A percentile compares a stretch with the other conserved stretches of the same genome.
These are phyloP conservation scores for Yamadazyma membranifaciens DNA, from an alignment of 1,139 yeast species.

Conservation along the genomic window DNA sequence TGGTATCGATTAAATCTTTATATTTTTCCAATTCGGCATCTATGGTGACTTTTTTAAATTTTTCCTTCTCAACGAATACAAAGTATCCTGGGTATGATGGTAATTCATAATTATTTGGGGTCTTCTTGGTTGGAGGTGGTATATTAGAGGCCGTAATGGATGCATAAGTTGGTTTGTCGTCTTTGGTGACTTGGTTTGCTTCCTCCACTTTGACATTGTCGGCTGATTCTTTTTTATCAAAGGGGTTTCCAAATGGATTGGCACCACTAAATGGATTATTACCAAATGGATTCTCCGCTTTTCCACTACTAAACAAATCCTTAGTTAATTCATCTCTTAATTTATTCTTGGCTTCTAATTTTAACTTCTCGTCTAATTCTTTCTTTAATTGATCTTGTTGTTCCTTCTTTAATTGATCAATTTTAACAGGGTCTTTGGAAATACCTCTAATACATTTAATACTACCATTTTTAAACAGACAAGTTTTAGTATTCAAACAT, in stretches of 20 bases:
- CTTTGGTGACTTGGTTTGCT: not conserved
- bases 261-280: conserved; percentile 23
- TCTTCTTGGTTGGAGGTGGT: conserved; percentile 12
- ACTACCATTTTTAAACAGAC: conserved; percentile 68
- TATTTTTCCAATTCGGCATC: conserved; percentile 47
- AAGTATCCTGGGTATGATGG: conserved; percentile 64
- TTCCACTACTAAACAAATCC: conserved; percentile 33
- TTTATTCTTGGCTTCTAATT: conserved; percentile 39
- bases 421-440: conserved; percentile 51
- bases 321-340: conserved; percentile 44
- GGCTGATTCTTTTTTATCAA: conserved; percentile 13
- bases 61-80: conserved; percentile 68
- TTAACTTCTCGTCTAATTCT: conserved; percentile 41
- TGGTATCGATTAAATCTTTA: conserved; percentile 48
- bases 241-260: conserved; percentile 43
- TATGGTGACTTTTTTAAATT: conserved; percentile 36
- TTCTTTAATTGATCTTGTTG: conserved; percentile 33
- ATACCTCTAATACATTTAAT: conserved; percentile 76
- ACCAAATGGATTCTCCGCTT: conserved; percentile 29
- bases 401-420: conserved; percentile 38
- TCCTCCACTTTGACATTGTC: conserved; percentile 2
- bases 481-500: conserved; percentile 56
- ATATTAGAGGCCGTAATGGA: conserved; percentile 20
- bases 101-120: conserved; percentile 9
- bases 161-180: conserved; percentile 22